Base-by-base conservation (phyloP, 495 filamentous ascomycete genomes). In the Tuber brumale region DNA sequence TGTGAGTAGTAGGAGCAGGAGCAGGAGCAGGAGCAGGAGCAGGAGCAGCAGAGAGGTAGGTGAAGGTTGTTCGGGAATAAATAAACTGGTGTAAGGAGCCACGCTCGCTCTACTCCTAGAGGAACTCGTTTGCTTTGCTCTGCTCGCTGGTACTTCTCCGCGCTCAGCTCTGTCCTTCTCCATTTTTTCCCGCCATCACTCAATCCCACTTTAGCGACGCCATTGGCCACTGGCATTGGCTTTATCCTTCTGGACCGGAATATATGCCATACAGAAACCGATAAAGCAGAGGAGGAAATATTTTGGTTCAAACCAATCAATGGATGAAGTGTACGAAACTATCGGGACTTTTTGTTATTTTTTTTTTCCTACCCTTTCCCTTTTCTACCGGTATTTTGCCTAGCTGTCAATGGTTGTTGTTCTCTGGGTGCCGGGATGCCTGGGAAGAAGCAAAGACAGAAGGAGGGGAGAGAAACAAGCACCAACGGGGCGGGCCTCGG, bases 381-480 rank as follows among this genome's bases (percentile, higher is more conserved):
- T 31, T 61, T 61, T 61, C 57, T 61, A 31, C 14, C 4, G 37
- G 37, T 39, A 39, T 39, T 39, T 61, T 61, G 57, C 57, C 57
- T 31, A 16, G 31, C n/a, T 0, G n/a, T 61, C 27, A 61, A 27
- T 57, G 23, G 12, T 61, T 31, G 57, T 16, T 61, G n/a, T 61
- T 31, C n/a, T 27, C 66, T 57, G 70, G 73, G 57, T 46, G 41
- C 73, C 77, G 72, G 70, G 57, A 71, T 78, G 77, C 35, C 61
- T 72, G 76, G 72, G 76, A 79, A 72, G 69, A 44, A 61, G 72
- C 78, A 77, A 80, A 73, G 79, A 79, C 70, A 75, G 76, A 80
- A 46, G 70, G 70, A 69, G 77, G 10, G 76, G 46, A 46, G 72
- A 46, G 43, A 75, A 75, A 78, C 61, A 79, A 79, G 75, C 76